Conservation (phyloP, 176 grass and related monocot species). For the Eleusine indica region DNA sequence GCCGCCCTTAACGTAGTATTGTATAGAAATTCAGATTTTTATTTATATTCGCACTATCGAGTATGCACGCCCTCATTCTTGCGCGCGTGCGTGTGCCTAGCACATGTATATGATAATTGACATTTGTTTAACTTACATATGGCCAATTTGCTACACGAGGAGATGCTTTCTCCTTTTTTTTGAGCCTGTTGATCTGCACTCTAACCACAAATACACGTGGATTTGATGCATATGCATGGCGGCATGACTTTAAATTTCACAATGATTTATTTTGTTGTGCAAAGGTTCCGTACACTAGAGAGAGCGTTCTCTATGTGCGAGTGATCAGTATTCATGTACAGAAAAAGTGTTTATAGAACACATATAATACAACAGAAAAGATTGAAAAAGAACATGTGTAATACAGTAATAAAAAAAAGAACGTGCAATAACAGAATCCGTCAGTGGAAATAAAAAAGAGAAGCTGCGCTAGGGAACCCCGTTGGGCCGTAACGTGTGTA, state of each 20-base stretch:
- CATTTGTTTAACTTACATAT: not conserved
- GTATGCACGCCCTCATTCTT: not conserved
- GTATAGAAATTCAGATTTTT: not conserved
- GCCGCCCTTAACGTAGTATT: not conserved
- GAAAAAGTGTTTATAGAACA: too few relatives aligned
- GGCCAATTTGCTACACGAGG: not conserved
- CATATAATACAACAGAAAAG: too few relatives aligned
- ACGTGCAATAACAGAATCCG: too few relatives aligned
- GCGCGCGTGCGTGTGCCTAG: not conserved
- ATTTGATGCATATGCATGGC: too few relatives aligned
- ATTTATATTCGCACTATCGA: not conserved
- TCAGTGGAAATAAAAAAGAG: too few relatives aligned
- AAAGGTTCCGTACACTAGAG: not conserved
- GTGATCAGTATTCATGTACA: too few relatives aligned
- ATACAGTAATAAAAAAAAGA: too few relatives aligned
- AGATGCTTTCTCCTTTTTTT: not conserved
- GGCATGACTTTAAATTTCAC: not conserved
- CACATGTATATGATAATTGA: slow-evolving; percentile 8
- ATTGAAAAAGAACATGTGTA: too few relatives aligned
- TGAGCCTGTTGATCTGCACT: not conserved
- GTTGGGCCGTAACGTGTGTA: too few relatives aligned
- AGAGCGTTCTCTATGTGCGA: not conserved
- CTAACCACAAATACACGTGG: too few relatives aligned
- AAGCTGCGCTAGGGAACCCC: too few relatives aligned
- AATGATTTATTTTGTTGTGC: not conserved